Evolutionary conservation across 768 basidiomycete species (phyloP), one percentile per base, ranked within the genome.

Genomic region (Tricholoma sp.): DNA sequence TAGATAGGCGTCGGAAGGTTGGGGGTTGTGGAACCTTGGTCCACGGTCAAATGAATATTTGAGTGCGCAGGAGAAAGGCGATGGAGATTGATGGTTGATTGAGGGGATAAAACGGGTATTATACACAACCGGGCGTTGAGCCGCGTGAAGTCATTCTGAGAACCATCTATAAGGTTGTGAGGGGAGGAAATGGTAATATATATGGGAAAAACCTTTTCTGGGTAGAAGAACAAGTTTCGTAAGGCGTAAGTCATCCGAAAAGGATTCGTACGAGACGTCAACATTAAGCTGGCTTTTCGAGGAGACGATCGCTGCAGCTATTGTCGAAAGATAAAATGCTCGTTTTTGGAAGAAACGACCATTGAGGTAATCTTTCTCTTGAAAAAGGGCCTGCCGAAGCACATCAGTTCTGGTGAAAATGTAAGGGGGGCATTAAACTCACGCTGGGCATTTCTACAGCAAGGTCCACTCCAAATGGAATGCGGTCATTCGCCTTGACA

Each of bases 291-390:
- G 71, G 51, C 65, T 72, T 59, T 79, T 76, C 11, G 77, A 70
- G 34, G 77, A 70, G 34, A 72, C 69, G 43, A 72, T 72, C 1
- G 83, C 80, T 7, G 81, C 76, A 1, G 91, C 89, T 46, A 98
- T 74, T 4, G 81, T 82, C 6, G 94, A 88, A 18, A 98, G 81
- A 71, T 92, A 99, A 67, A 89, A 94, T 0, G 92, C 86, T 37
- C 91, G 80, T 67, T 98, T 98, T 67, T 95, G 89, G 68, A 96
- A 95, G 69, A 89, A 94, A 10, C 97, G 83, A 7, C 85, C 82
- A 66, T 94, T 88, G 57, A 94, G 76, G 61, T 93, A 91, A 67
- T 98, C 95, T 68, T 98, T 99, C 66, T 95, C 92, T 74, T 96
- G 92, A 66, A 98, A 95, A n/a, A 97, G 75, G 49, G 63, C 69